phyloP scores from a whole-genome alignment of 2,329 filamentous ascomycete genomes.

The Elsinoe batatas region DNA sequence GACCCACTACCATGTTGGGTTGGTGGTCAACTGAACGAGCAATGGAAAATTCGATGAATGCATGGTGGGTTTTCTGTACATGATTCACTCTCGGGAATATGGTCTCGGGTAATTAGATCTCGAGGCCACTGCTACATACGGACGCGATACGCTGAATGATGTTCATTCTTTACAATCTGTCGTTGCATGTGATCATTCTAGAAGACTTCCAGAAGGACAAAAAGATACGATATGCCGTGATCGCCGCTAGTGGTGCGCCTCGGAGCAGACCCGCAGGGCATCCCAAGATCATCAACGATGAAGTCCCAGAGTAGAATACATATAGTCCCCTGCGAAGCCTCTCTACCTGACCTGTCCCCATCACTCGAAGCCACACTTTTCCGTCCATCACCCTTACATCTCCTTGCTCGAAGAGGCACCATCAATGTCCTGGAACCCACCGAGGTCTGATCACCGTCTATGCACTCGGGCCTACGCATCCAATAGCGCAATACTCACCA shows the following conservation, averaged over 20 bases:
- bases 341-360: too few species aligned
- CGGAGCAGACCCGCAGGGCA: background rate
- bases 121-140: constrained; percentile 5
- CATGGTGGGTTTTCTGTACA: constrained; percentile 10
- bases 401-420: background rate
- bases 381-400: background rate
- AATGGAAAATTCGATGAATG: constrained; percentile 3
- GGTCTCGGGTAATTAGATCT: constrained; percentile 7
- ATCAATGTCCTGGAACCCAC: background rate
- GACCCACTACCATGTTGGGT: background rate
- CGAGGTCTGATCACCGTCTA: background rate
- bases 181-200: too few species aligned
- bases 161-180: background rate
- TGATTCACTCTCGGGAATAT: background rate
- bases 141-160: constrained; percentile 9
- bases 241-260: background rate
- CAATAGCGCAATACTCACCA: background rate
- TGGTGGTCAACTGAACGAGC: background rate
- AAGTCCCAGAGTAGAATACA: background rate
- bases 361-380: background rate
- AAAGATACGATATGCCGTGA: background rate
- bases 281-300: background rate
- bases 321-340: background rate
- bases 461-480: background rate
- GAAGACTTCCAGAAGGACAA: background rate